These are phyloP conservation scores for Penicillium macrosclerotiorum DNA, from an alignment of 495 filamentous ascomycete species.

Conservation along the genomic window DNA sequence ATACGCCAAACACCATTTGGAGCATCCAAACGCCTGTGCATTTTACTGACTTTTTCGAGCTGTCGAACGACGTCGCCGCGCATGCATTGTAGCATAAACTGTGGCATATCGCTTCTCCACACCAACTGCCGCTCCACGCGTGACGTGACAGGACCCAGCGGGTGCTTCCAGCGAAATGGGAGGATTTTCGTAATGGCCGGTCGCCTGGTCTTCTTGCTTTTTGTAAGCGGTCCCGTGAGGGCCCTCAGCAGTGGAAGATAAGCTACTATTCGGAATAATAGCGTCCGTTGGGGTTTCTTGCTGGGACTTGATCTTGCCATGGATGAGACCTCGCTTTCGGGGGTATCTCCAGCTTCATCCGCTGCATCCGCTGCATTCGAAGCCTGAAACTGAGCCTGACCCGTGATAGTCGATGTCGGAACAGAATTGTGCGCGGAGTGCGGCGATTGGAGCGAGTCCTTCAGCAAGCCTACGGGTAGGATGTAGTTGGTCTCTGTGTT, in stretches of 20 bases:
- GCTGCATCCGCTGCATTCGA: neutral
- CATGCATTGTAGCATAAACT: conserved; percentile 54
- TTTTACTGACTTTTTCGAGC: conserved; percentile 27
- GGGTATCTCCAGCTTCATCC: neutral
- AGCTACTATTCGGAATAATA: conserved; percentile 30
- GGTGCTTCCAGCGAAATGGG: conserved; percentile 39
- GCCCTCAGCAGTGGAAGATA: conserved; percentile 25
- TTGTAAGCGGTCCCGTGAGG: conserved; percentile 10
- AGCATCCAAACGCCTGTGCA: conserved; percentile 18
- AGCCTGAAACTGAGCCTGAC: too few relatives aligned
- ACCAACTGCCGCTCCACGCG: conserved; percentile 32
- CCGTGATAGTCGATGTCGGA: too few relatives aligned
- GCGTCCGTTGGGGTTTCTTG: conserved; percentile 9
- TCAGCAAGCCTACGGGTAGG: conserved; percentile 51
- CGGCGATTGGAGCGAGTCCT: conserved; percentile 22
- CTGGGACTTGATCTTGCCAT: neutral
- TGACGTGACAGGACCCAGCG: conserved; percentile 25
- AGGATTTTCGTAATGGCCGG: conserved; percentile 22
- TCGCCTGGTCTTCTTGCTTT: conserved; percentile 15
- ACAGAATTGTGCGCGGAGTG: neutral
- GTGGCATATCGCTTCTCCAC: conserved; percentile 71
- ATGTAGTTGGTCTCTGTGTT: conserved; percentile 54
- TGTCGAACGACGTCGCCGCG: conserved; percentile 44
- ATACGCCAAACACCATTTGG: conserved; percentile 33
- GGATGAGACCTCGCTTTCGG: neutral